Conservation (phyloP, 1,284 basidiomycete species). For the Fomitiporia mediterranea region DNA sequence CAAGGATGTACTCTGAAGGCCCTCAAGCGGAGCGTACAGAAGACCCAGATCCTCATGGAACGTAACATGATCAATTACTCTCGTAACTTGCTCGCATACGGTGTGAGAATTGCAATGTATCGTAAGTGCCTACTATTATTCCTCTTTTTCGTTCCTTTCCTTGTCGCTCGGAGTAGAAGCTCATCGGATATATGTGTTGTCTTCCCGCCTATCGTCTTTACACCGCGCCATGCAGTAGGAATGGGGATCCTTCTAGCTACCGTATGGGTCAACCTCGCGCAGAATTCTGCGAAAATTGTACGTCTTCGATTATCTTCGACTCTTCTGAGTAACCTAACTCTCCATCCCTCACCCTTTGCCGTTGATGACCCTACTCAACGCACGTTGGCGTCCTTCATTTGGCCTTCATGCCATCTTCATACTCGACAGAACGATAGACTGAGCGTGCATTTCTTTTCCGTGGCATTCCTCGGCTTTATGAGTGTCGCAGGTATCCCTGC, state of each 20-base stretch:
- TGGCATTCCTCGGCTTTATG: conserved; percentile 58
- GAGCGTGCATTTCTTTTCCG: conserved; percentile 43
- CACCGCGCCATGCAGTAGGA: conserved; percentile 27
- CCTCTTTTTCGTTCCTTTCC: neutral
- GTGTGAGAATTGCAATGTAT: conserved; percentile 59
- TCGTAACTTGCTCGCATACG: conserved; percentile 56
- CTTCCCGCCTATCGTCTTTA: neutral
- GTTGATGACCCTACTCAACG: neutral
- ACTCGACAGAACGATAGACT: conserved; percentile 26
- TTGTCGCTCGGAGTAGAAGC: neutral
- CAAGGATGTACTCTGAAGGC: neutral
- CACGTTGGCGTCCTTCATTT: no score
- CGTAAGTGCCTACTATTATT: conserved; percentile 28
- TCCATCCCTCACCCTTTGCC: neutral
- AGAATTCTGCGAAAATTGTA: conserved; percentile 31
- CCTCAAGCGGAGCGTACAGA: neutral
- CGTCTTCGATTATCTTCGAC: conserved; percentile 12
- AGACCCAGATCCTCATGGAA: conserved; percentile 23
- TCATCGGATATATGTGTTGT: neutral
- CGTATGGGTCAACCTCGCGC: conserved; percentile 52
- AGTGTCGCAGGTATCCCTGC: conserved; percentile 46
- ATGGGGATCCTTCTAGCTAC: conserved; percentile 55
- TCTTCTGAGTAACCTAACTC: neutral
- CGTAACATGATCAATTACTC: conserved; percentile 28
- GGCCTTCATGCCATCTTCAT: neutral